phyloP scores from a whole-genome alignment of 768 basidiomycete genomes.

The Mycena amicta region DNA sequence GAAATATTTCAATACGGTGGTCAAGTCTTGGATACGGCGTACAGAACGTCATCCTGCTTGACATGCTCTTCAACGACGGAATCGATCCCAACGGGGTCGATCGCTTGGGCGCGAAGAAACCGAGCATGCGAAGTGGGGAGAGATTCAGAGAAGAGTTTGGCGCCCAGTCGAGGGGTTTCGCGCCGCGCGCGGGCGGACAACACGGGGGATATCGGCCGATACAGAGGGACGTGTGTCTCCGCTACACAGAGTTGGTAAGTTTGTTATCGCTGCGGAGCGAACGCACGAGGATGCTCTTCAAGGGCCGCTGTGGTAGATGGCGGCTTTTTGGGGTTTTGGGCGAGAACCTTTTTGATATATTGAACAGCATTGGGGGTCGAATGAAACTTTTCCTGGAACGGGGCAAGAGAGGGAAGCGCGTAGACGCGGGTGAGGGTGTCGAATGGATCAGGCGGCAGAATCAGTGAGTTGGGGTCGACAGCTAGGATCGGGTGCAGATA shows the following conservation, averaged over 20 bases:
- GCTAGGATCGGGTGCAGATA: slow-evolving; percentile 48
- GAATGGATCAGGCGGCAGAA: slow-evolving; percentile 59
- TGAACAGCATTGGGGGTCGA: slow-evolving; percentile 36
- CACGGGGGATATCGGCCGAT: slow-evolving; percentile 45
- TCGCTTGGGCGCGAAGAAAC: slow-evolving; percentile 24
- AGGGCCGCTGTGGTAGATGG: slow-evolving; percentile 42
- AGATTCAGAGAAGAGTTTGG: slow-evolving; percentile 25
- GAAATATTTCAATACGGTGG: background rate
- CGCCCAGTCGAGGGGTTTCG: slow-evolving; percentile 49
- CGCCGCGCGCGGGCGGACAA: slow-evolving; percentile 48
- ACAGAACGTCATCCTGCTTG: slow-evolving; percentile 44
- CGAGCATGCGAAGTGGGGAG: slow-evolving; percentile 27
- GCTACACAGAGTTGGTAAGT: slow-evolving; percentile 23
- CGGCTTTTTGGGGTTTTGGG: slow-evolving; percentile 26
- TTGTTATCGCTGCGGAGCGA: background rate
- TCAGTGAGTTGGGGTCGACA: slow-evolving; percentile 52
- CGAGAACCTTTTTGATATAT: slow-evolving; percentile 35
- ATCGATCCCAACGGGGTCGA: slow-evolving; percentile 32
- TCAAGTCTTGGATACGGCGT: slow-evolving; percentile 24
- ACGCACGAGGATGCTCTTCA: slow-evolving; percentile 38
- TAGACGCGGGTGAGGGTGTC: slow-evolving; percentile 41
- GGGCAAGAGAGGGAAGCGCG: slow-evolving; percentile 33
- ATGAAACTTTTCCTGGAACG: slow-evolving; percentile 50
- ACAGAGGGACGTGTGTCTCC: slow-evolving; percentile 22
- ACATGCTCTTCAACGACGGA: slow-evolving; percentile 33